Evolutionary conservation across 2,329 filamentous ascomycete species (phyloP), one percentile per base, ranked within the genome.

Genomic region (Colletotrichum limetticola): DNA sequence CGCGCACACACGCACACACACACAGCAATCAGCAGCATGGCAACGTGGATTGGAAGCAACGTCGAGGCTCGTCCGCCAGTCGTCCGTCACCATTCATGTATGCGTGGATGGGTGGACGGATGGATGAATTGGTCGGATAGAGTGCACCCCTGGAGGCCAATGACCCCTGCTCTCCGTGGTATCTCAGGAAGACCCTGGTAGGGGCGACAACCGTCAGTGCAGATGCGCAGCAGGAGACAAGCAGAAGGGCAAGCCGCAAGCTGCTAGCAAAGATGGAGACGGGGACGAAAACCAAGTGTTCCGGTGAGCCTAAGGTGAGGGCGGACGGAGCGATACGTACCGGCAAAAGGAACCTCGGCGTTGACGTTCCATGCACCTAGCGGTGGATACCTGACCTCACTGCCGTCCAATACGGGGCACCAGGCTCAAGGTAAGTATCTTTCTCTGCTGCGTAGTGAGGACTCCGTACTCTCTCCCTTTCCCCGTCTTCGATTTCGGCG

Each of bases 271-370:
- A 32, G 61, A 59, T 66, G 68, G 46, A 28, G 69, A 59, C 57
- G 58, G 59, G 69, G 59, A 72, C 49, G 53, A 26, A 58, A 30
- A 63, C 62, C 49, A 62, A 37, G 64, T 63, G 53, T 69, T 72
- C 70, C 70, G 70, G 70, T 69, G 70, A 72, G 66, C 69, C 42
- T 72, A 72, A 72, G 59, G 70, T 72, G 35, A 52, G 37, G 58
- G 42, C 32, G 61, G 62, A 42, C 30, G 56, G 28, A 49, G 22
- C 53, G 58, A 60, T 69, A 72, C 46, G 66, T 65, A 60, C 24
- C 22, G 35, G 53, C 24, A 59, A 30, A 49, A 37, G 61, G 5
- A 64, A 37, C 42, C 60, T 62, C 61, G n/a, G 28, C 49, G 30
- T 30, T n/a, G n/a, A 14, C 49, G 30, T 30, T 26, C 37, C 37